Base-by-base conservation (phyloP, 306 rosid genomes). In the Citrullus colocynthis region DNA sequence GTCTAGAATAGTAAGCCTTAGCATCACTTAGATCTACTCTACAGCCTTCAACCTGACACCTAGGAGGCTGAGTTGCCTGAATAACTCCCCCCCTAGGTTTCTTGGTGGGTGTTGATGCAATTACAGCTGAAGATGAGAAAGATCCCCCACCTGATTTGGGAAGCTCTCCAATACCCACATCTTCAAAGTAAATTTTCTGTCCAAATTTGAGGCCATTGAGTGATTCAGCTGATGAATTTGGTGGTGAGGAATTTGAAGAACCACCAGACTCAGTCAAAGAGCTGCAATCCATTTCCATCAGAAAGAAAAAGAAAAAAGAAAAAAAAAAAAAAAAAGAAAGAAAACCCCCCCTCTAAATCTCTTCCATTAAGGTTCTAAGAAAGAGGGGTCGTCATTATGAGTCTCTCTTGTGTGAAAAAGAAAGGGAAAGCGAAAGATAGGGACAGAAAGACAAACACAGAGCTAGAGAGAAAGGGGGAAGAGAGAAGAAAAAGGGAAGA, bases 21-120 rank as follows among this genome's bases (percentile, higher is more conserved):
- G 86, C 92, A 85, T 86, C 90, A 78, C 85, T 90, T 85, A 90
- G 98, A 95, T 95, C 98, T 86, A 83, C 83, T 75, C 83, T 78
- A 70, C 98, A 95, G 3, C 97, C 97, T 65, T 95, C 92, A 60
- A 95, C 98, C 86, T 95, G 98, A 65, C 98, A 95, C 89, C 95
- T 80, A 4, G 98, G 97, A 14, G 91, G 94, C 55, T 86, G 93
- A 77, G 81, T 82, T 20, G 80, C 81, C 11, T 80, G 89, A 78
- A 74, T 80, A 2, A 82, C 78, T 0, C 86, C 86, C 54, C 89
- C 78, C 77, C 88, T 87, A 62, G 84, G 86, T 81, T 86, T 90
- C 54, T 88, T 81, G 24, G 85, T 79, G 71, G 86, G 88, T 12
- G 85, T 63, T 16, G 85, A 75, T 42, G 79, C 84, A 17, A 62